Evolutionary conservation across 176 grass and related monocot genomes (phyloP), one percentile per base, ranked within the genome.

Genomic region (Cocos nucifera): DNA sequence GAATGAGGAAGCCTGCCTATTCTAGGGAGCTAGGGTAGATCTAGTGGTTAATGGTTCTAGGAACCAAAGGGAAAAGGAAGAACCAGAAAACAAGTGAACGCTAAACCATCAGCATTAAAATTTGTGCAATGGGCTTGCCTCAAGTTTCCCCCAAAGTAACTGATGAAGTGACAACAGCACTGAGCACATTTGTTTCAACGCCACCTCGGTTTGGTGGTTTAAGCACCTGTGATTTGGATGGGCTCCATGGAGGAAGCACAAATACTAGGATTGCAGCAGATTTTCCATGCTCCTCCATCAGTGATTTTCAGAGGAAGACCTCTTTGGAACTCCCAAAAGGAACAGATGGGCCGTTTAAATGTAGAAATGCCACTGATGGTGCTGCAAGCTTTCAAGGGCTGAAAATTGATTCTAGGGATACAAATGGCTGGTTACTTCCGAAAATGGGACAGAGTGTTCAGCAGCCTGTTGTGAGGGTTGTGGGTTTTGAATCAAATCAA

Each of bases 401-500:
- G 49, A 88, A 78, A 70, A 75, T 76, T 56, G 76, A 82, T 53
- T 67, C 63, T 2, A 61, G 39, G 67, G 74, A 79, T 79, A 15
- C 63, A 63, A 73, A 44, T 64, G 60, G 59, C n/a, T 63, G 53
- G 73, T 72, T 83, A 69, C 69, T 69, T 62, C 44, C 61, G 51
- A 79, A 80, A 66, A 53, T 73, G n/a, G 30, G 52, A 61, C 61
- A 69, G 48, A 22, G 17, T 73, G 51, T 59, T 56, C 87, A 79
- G 52, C 67, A 56, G 19, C 82, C 87, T 70, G 78, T 62, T 62
- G 25, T 80, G 78, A 76, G 93, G 49, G 73, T 97, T 32, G 58
- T 91, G 65, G 93, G 93, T 54, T 97, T 97, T 71, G 76, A 91
- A 80, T 83, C 93, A 61, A 56, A 57, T 63, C 29, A 70, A 19